Percentiles rank a stretch among this genome's conserved stretches.
phyloP scores from a whole-genome alignment of 306 rosid species.

The Cyclanthera cordifolia region DNA sequence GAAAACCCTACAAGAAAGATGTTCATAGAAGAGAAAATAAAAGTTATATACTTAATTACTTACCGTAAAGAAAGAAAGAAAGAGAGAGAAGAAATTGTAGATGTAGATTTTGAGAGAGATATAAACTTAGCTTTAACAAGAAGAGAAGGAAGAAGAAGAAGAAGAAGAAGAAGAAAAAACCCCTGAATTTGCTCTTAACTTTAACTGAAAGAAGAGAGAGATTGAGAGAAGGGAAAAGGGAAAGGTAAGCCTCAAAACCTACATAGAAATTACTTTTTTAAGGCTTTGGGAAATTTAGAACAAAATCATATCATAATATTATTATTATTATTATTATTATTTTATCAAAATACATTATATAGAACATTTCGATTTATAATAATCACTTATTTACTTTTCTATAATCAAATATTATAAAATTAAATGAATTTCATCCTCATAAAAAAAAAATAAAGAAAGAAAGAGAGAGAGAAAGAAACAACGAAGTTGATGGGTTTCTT shows the following conservation, averaged over 20 bases:
- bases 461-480: constrained; percentile 17
- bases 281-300: neutral
- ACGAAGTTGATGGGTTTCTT: constrained; percentile 24
- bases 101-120: constrained; percentile 25
- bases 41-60: too few species aligned
- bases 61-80: constrained; percentile 10
- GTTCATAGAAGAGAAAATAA: constrained; percentile 5
- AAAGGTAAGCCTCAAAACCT: constrained; percentile 5
- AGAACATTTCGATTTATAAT: too few species aligned
- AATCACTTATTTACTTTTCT: too few species aligned
- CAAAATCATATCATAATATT: neutral
- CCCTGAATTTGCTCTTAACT: constrained; percentile 39
- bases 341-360: too few species aligned
- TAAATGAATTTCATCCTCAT: too few species aligned
- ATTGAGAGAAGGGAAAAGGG: constrained; percentile 14
- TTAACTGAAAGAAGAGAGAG: constrained; percentile 55
- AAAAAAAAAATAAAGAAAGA: constrained; percentile 9
- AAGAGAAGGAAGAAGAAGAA: constrained; percentile 21
- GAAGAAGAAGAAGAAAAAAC: constrained; percentile 37
- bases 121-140: constrained; percentile 10
- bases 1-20: constrained; percentile 30
- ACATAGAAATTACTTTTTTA: neutral
- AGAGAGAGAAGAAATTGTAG: constrained; percentile 26
- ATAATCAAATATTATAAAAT: too few species aligned
- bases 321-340: too few species aligned